Evolutionary conservation across 352 stramenopile species (phyloP), one percentile per base, ranked within the genome.

Genomic region (Pseudoperonospora humuli): DNA sequence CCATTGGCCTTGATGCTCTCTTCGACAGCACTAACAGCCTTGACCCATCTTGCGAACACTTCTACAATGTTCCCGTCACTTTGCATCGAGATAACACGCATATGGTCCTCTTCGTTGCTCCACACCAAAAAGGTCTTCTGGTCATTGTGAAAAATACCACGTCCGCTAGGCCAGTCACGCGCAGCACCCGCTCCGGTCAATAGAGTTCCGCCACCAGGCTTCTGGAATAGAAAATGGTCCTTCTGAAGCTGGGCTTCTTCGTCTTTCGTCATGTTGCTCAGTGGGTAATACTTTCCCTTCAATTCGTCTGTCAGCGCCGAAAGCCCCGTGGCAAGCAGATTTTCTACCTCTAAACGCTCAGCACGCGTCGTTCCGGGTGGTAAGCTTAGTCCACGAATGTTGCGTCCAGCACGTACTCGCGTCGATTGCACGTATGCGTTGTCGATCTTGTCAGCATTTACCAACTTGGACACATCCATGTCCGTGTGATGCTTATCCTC

Each of bases 221-320:
- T 93, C 44, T 95, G 75, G 56, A 95, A 96, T 8, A 95, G 57
- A 42, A 96, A 86, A 7, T n/a, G n/a, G n/a, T n/a, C n/a, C n/a
- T n/a, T n/a, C n/a, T n/a, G n/a, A n/a, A n/a, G n/a, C n/a, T n/a
- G n/a, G n/a, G n/a, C n/a, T n/a, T n/a, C n/a, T n/a, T n/a, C n/a
- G n/a, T n/a, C n/a, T n/a, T n/a, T n/a, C n/a, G n/a, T n/a, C n/a
- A n/a, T n/a, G n/a, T n/a, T n/a, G n/a, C n/a, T n/a, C n/a, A n/a
- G n/a, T n/a, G n/a, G n/a, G n/a, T n/a, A n/a, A n/a, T n/a, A n/a
- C n/a, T n/a, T n/a, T n/a, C n/a, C n/a, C n/a, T n/a, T n/a, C n/a
- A n/a, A n/a, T n/a, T n/a, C n/a, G n/a, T n/a, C n/a, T n/a, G n/a
- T n/a, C n/a, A n/a, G n/a, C n/a, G n/a, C n/a, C n/a, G n/a, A n/a